Conservation (phyloP, 805 yeast species). For the Saturnispora ahearnii region DNA sequence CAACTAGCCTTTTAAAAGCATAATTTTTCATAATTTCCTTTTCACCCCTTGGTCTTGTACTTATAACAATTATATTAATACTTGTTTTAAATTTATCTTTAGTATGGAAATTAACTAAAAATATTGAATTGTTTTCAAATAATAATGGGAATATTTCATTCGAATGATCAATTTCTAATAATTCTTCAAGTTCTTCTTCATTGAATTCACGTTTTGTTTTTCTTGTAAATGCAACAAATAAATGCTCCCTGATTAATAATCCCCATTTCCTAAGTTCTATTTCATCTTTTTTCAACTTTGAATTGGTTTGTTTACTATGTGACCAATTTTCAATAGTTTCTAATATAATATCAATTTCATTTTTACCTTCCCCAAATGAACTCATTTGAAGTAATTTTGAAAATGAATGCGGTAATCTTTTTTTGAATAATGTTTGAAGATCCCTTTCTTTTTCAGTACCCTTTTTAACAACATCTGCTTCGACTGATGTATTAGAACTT, state of each 20-base stretch:
- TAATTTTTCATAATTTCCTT: constrained; percentile 22
- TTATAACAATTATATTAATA: constrained; percentile 21
- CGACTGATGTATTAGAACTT: background rate
- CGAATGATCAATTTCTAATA: constrained; percentile 19
- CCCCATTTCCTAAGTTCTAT: constrained; percentile 16
- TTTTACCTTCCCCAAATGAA: constrained; percentile 19
- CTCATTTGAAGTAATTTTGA: constrained; percentile 7
- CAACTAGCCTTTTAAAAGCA: constrained; percentile 24
- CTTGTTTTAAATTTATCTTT: constrained; percentile 13
- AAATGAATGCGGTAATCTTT: constrained; percentile 8
- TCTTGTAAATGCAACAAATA: constrained; percentile 21
- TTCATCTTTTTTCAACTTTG: constrained; percentile 6
- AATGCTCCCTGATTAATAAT: constrained; percentile 20
- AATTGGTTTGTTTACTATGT: constrained; percentile 15
- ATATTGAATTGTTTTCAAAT: constrained; percentile 23
- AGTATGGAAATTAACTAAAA: constrained; percentile 23
- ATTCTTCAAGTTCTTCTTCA: constrained; percentile 22
- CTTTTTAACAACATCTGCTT: background rate
- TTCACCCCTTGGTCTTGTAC: constrained; percentile 19
- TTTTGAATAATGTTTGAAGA: constrained; percentile 7
- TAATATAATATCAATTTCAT: constrained; percentile 23
- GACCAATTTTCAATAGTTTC: constrained; percentile 25
- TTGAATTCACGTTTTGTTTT: constrained; percentile 25
- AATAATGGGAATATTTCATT: constrained; percentile 28
- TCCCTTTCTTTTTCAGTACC: background rate